phyloP scores from a whole-genome alignment of 352 stramenopile genomes.

The Phytophthora pistaciae region DNA sequence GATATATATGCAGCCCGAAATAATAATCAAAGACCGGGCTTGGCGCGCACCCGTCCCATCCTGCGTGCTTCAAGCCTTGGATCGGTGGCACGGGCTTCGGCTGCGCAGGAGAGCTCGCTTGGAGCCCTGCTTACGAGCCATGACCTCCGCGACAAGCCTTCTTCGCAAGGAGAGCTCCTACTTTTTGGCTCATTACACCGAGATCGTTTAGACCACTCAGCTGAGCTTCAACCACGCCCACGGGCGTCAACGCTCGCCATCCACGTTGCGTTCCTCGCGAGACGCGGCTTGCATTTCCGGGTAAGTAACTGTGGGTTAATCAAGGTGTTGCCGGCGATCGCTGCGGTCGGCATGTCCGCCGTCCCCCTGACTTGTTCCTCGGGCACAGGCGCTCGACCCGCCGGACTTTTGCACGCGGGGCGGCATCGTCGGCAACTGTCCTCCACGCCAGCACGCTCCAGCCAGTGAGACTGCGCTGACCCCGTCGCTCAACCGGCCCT shows the following conservation, averaged over 20 bases:
- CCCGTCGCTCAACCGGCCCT: background rate
- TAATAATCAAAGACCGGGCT: conserved; percentile 16
- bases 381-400: background rate
- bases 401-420: background rate
- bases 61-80: background rate
- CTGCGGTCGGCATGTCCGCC: background rate
- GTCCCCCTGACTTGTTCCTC: background rate
- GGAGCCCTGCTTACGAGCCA: conserved; percentile 3
- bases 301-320: conserved; percentile 16
- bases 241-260: background rate
- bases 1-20: conserved; percentile 25
- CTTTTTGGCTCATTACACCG: background rate
- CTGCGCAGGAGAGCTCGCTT: background rate
- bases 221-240: background rate
- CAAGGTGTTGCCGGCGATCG: conserved; percentile 15
- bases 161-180: background rate
- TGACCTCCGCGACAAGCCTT: conserved; percentile 15
- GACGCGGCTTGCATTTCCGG: conserved; percentile 8
- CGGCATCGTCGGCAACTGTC: background rate
- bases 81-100: background rate
- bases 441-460: background rate
- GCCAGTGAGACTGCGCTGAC: background rate
- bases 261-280: background rate
- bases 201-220: background rate
- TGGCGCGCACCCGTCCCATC: conserved; percentile 6